A percentile compares a stretch with the other conserved stretches of the same genome.
These are phyloP conservation scores for Orbilia blumenaviensis DNA, from an alignment of 2,329 filamentous ascomycete species.

Conservation along the genomic window DNA sequence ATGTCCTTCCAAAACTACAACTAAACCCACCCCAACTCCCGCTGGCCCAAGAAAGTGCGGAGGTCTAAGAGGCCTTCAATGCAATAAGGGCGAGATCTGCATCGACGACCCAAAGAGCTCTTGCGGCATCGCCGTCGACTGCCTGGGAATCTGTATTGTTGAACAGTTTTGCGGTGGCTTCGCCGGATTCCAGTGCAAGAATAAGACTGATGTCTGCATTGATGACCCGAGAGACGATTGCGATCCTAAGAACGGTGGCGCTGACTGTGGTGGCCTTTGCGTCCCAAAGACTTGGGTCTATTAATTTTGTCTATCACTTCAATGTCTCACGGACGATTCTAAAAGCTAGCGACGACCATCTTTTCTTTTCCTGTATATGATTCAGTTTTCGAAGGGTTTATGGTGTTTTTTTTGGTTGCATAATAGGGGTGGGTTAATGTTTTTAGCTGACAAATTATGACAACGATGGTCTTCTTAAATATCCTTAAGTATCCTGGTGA, in stretches of 20 bases:
- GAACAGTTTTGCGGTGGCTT: constrained; percentile 62
- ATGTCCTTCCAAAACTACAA: constrained; percentile 27
- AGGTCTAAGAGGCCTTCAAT: constrained; percentile 28
- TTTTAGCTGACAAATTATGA: constrained; percentile 1
- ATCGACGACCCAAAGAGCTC: constrained; percentile 49
- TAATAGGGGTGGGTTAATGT: not conserved
- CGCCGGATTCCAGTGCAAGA: constrained; percentile 59
- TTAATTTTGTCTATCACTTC: not conserved
- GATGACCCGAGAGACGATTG: constrained; percentile 64
- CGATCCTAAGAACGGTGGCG: constrained; percentile 60
- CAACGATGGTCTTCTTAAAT: not conserved
- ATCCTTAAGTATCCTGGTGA: not conserved
- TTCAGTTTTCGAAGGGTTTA: not conserved
- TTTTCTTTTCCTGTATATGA: constrained; percentile 13
- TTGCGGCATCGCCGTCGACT: constrained; percentile 48
- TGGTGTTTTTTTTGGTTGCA: constrained; percentile 3
- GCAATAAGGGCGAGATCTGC: constrained; percentile 38
- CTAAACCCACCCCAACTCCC: constrained; percentile 6
- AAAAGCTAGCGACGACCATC: not conserved
- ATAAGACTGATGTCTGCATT: constrained; percentile 60
- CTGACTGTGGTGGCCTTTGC: constrained; percentile 64
- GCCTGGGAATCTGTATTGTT: constrained; percentile 43
- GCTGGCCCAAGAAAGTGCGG: constrained; percentile 37
- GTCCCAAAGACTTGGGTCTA: constrained; percentile 50
- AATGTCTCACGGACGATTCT: not conserved